Percentiles rank a stretch among this genome's conserved stretches.
phyloP scores from a whole-genome alignment of 768 basidiomycete species.

The Hypholoma fasciculare region DNA sequence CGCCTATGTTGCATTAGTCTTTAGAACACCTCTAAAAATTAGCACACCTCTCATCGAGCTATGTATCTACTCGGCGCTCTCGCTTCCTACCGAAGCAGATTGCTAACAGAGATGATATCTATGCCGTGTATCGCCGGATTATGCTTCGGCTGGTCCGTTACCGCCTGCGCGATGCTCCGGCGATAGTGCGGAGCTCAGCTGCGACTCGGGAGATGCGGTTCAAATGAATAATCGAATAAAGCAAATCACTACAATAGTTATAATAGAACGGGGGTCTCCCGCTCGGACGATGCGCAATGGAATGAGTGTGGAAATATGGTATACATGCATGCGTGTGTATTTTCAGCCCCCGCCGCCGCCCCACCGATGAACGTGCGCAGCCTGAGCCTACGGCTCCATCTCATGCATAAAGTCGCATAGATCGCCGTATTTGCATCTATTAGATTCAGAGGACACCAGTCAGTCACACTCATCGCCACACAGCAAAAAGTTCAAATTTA shows the following conservation, averaged over 20 bases:
- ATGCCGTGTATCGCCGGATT: background rate
- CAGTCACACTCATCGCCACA: slow-evolving; percentile 37
- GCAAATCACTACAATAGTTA: background rate
- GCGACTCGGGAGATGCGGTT: background rate
- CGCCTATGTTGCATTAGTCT: background rate
- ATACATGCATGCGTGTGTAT: slow-evolving; percentile 7
- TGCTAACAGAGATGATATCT: background rate
- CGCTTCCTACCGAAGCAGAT: background rate
- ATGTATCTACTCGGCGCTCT: background rate
- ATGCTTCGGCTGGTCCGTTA: too few relatives aligned
- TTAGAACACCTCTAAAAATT: background rate
- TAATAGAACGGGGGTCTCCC: background rate
- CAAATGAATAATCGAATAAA: background rate
- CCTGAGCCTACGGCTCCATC: slow-evolving; percentile 14
- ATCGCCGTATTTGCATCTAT: slow-evolving; percentile 89
- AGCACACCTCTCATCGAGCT: background rate
- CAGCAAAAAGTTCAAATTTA: slow-evolving; percentile 41
- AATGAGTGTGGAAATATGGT: background rate
- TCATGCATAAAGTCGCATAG: slow-evolving; percentile 86
- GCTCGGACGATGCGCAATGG: background rate
- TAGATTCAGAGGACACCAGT: slow-evolving; percentile 45
- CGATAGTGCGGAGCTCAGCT: background rate
- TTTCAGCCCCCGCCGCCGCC: background rate
- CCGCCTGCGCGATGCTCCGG: background rate
- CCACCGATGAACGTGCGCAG: background rate